A percentile compares a stretch with the other conserved stretches of the same genome.
Conservation (phyloP, 2,329 filamentous ascomycete species). For the Dactylellina sp. region DNA sequence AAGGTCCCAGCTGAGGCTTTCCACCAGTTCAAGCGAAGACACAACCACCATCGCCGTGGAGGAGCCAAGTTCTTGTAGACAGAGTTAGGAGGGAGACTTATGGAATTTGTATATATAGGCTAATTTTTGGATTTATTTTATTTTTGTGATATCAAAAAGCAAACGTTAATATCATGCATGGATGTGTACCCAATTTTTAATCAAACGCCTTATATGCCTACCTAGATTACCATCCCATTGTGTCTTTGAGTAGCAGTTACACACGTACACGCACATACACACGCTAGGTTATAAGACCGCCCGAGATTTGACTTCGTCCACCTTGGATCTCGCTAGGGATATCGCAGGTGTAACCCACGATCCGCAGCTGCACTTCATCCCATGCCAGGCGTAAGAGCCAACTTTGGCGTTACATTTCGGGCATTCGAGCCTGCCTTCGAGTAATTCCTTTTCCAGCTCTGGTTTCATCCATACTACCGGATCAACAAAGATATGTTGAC, state of each 20-base stretch:
- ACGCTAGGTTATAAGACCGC: slow-evolving; percentile 33
- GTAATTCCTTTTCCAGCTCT: slow-evolving; percentile 80
- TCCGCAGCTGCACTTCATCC: slow-evolving; percentile 89
- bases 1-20: slow-evolving; percentile 37
- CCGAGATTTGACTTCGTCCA: slow-evolving; percentile 73
- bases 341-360: slow-evolving; percentile 93
- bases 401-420: slow-evolving; percentile 86
- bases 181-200: slow-evolving; percentile 7
- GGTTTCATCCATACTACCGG: slow-evolving; percentile 94
- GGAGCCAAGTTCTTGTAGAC: slow-evolving; percentile 8
- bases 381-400: slow-evolving; percentile 96
- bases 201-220: background rate
- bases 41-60: slow-evolving; percentile 25
- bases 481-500: slow-evolving; percentile 90
- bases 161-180: slow-evolving; percentile 13
- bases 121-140: slow-evolving; percentile 1
- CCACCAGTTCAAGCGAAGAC: slow-evolving; percentile 28
- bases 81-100: background rate
- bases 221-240: too few relatives aligned
- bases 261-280: too few relatives aligned
- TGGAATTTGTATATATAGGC: too few relatives aligned
- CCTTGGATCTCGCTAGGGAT: slow-evolving; percentile 81
- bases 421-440: slow-evolving; percentile 87
- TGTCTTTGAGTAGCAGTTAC: too few relatives aligned
- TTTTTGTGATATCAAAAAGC: too few relatives aligned